Conservation (phyloP, 208 protist species). For the Wallacemonas collosoma region DNA sequence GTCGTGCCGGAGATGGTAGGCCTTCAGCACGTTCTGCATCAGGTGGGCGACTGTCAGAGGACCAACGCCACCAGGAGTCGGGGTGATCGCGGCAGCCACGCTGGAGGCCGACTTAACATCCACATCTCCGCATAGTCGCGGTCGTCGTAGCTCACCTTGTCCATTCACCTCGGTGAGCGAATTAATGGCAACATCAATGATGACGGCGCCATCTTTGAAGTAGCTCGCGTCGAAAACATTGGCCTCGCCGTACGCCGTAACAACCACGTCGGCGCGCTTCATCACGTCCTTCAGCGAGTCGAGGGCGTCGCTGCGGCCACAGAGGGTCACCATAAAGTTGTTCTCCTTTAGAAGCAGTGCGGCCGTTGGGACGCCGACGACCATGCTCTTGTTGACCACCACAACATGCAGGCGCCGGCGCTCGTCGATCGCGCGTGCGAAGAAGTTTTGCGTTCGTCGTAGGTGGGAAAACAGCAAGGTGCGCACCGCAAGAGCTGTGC, state of each 20-base stretch:
- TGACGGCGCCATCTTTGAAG: constrained; percentile 91
- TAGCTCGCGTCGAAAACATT: constrained; percentile 73
- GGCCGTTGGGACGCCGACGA: constrained; percentile 93
- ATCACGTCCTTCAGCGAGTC: constrained; percentile 51
- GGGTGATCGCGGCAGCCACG: constrained; percentile 87
- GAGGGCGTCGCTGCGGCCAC: constrained; percentile 85
- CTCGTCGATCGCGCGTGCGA: neutral
- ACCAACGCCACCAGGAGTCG: constrained; percentile 96
- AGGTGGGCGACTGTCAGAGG: constrained; percentile 95
- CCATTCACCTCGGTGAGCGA: constrained; percentile 19
- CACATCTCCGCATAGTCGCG: constrained; percentile 66
- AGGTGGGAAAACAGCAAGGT: constrained; percentile 66
- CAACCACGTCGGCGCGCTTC: constrained; percentile 83
- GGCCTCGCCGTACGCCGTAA: constrained; percentile 90
- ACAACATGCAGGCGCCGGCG: constrained; percentile 77
- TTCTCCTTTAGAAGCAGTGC: constrained; percentile 82
- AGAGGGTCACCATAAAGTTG: constrained; percentile 90
- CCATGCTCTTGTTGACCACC: constrained; percentile 94
- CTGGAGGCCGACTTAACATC: constrained; percentile 77
- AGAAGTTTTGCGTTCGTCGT: constrained; percentile 21
- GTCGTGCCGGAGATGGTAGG: constrained; percentile 40
- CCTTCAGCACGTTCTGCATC: constrained; percentile 90
- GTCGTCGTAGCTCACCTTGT: neutral
- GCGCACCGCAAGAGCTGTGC: constrained; percentile 60
- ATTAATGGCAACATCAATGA: constrained; percentile 98